Evolutionary conservation across 2,329 filamentous ascomycete genomes (phyloP).

Genomic region (Penicillium sp.): DNA sequence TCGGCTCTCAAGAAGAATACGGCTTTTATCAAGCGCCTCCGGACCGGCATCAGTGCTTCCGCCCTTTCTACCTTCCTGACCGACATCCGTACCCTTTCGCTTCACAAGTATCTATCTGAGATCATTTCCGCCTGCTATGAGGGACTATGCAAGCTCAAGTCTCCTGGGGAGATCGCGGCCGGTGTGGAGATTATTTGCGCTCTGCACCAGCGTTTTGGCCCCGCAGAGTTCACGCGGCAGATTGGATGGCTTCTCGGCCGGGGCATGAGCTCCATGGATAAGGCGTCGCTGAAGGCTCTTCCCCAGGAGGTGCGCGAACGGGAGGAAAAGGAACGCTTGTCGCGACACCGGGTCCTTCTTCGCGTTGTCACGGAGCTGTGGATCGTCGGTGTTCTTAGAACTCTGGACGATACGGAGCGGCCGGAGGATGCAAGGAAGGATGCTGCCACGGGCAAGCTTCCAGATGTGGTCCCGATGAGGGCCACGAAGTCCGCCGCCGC

Average conservation of each 20-base stretch:
- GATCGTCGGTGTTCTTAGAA: slow-evolving; percentile 86
- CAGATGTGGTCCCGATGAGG: slow-evolving; percentile 54
- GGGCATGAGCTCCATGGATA: slow-evolving; percentile 88
- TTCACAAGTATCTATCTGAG: slow-evolving; percentile 96
- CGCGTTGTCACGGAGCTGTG: slow-evolving; percentile 94
- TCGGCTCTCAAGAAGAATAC: slow-evolving; percentile 98
- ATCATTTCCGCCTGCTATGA: slow-evolving; percentile 96
- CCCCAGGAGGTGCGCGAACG: slow-evolving; percentile 82
- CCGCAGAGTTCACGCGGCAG: slow-evolving; percentile 85
- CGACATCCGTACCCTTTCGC: slow-evolving; percentile 85
- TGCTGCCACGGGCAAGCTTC: slow-evolving; percentile 49
- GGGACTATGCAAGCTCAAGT: slow-evolving; percentile 88
- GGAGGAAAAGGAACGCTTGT: slow-evolving; percentile 91
- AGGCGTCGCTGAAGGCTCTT: slow-evolving; percentile 76
- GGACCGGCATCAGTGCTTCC: slow-evolving; percentile 81
- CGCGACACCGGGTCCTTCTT: slow-evolving; percentile 81
- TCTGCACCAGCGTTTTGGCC: slow-evolving; percentile 93
- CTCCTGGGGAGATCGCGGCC: slow-evolving; percentile 85
- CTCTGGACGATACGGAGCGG: slow-evolving; percentile 70
- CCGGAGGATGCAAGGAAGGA: slow-evolving; percentile 66
- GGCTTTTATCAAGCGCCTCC: slow-evolving; percentile 93
- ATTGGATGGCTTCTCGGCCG: slow-evolving; percentile 91
- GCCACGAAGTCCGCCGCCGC: slow-evolving; percentile 66
- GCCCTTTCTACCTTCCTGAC: slow-evolving; percentile 82
- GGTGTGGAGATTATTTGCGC: slow-evolving; percentile 92